Evolutionary conservation across 2,329 filamentous ascomycete species (phyloP).

Genomic region (Scorias spongiosa): DNA sequence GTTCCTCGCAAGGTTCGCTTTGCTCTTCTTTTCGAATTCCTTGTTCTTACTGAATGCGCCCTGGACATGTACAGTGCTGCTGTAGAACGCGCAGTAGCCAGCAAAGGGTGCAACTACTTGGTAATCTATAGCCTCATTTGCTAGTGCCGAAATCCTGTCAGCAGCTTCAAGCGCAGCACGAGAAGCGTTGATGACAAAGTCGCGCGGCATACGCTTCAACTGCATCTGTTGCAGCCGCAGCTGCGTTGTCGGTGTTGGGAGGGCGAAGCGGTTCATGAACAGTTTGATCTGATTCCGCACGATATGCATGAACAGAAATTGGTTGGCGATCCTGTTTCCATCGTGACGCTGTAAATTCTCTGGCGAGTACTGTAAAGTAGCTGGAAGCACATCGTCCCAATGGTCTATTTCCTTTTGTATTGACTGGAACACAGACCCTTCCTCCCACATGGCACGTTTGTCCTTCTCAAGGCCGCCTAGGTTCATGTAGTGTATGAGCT

Average conservation of each 20-base stretch:
- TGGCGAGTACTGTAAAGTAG: constrained; percentile 53
- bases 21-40: constrained; percentile 59
- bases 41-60: constrained; percentile 79
- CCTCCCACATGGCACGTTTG: constrained; percentile 61
- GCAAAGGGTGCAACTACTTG: constrained; percentile 81
- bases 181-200: constrained; percentile 63
- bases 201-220: constrained; percentile 51
- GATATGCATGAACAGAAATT: constrained; percentile 86
- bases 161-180: constrained; percentile 69
- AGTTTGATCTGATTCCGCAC: constrained; percentile 77
- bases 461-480: constrained; percentile 75
- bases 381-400: constrained; percentile 55
- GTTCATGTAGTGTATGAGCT: constrained; percentile 78
- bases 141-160: constrained; percentile 68
- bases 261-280: constrained; percentile 78
- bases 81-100: constrained; percentile 86
- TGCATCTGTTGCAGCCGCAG: neutral
- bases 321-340: constrained; percentile 72
- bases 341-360: constrained; percentile 78
- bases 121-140: constrained; percentile 66
- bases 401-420: constrained; percentile 58
- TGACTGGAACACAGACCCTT: constrained; percentile 58
- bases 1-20: constrained; percentile 72
- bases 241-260: constrained; percentile 44
- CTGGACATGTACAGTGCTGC: constrained; percentile 86